Base-by-base conservation (phyloP, 805 yeast genomes). In the Ogataea siamensis region DNA sequence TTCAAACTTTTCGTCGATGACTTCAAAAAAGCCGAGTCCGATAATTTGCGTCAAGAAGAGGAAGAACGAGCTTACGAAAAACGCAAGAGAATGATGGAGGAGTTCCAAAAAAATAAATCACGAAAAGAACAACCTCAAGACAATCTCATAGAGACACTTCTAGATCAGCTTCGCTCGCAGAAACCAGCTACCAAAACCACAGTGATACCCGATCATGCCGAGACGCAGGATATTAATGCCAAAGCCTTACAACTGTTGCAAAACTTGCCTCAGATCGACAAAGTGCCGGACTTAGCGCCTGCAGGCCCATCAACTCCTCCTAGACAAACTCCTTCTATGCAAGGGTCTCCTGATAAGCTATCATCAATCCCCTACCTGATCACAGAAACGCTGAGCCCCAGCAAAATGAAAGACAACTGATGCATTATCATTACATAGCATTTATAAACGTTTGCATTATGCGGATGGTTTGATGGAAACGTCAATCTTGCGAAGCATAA, bases 31-130 rank as follows among this genome's bases (percentile, higher is more conserved):
- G 87, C 78, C 5, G 83, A 82, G 39, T 62, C 63, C 15, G 89
- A 83, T 40, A 84, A 84, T 51, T 56, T 78, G 14, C 74, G 75
- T 42, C 67, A 73, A 22, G 94, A 84, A 56, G 89, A 82, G 50
- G 84, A 82, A 49, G 70, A 76, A 28, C 67, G 78, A 32, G 66
- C 81, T 4, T 80, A 78, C 49, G 82, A 80, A 50, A 80, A 74
- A 46, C 64, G 89, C 39, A 78, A 79, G 66, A 72, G 66, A 49
- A 54, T 77, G 46, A 57, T 81, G 29, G 82, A 76, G 28, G 51
- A 53, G 2, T 51, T 47, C 40, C 47, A 47, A 29, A 53, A 59
- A 6, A 45, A 47, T 18, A 47, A 45, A 32, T 13, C 10, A 27
- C 13, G 26, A 31, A 28, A 39, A 32, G 21, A 34, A 7, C 8